Conservation (phyloP, 2,329 filamentous ascomycete genomes). For the Ceratocystis alfenasii region DNA sequence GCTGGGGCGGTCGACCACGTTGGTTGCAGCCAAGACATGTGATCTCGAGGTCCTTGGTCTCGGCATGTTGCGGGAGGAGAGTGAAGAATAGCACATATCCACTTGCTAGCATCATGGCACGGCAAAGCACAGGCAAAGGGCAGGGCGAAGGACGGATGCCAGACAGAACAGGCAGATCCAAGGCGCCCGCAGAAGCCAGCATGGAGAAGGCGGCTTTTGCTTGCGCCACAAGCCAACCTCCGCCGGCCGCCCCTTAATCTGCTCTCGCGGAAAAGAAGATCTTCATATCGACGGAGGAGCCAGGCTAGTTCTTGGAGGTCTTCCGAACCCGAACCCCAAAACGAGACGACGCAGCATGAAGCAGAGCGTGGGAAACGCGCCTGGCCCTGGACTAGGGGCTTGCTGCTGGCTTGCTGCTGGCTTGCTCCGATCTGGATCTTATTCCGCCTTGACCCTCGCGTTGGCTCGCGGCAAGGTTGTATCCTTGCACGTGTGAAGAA, state of each 20-base stretch:
- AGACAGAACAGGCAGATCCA: too few species aligned
- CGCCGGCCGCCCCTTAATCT: not conserved
- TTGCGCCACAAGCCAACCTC: not conserved
- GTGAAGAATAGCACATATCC: too few species aligned
- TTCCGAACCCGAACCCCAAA: not conserved
- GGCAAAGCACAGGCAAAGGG: too few species aligned
- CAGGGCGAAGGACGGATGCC: too few species aligned
- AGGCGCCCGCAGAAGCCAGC: too few species aligned
- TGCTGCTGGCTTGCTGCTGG: not conserved
- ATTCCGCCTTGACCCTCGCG: conserved; percentile 11
- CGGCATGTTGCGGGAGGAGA: too few species aligned
- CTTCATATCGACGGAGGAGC: not conserved
- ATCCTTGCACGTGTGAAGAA: not conserved
- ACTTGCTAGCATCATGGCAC: too few species aligned
- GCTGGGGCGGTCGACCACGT: too few species aligned
- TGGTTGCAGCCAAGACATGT: too few species aligned
- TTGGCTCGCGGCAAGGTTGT: conserved; percentile 3
- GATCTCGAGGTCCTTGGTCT: too few species aligned
- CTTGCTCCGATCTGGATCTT: conserved; percentile 1
- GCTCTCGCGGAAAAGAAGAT: not conserved
- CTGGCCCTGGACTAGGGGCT: too few species aligned
- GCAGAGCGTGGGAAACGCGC: not conserved
- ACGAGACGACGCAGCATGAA: not conserved
- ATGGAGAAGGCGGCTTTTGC: too few species aligned
- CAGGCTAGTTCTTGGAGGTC: not conserved